phyloP scores from a whole-genome alignment of 164 flowering plant species.

The Tinospora cordifolia region DNA sequence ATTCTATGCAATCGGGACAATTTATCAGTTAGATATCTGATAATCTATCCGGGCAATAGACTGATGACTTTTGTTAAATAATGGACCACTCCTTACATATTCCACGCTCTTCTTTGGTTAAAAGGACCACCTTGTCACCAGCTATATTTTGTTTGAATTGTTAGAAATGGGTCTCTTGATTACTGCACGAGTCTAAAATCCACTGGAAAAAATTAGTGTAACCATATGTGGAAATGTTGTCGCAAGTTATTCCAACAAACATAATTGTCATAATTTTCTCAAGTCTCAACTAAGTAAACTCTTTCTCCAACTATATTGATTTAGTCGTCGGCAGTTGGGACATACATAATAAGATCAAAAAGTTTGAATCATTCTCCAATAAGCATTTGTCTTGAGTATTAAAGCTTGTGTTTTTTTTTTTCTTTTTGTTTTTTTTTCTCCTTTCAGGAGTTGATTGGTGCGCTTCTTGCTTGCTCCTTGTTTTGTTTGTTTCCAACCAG shows the following conservation, averaged over 20 bases:
- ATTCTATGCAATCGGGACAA: not conserved
- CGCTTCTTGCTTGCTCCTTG: slow-evolving; percentile 81
- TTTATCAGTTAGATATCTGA: not conserved
- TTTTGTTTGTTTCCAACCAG: slow-evolving; percentile 73
- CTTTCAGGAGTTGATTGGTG: slow-evolving; percentile 75
- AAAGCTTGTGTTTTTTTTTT: not conserved
- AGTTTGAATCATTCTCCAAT: not conserved
- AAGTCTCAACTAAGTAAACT: too few species aligned
- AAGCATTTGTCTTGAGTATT: not conserved
- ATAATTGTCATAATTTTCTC: not conserved
- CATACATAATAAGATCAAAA: too few species aligned
- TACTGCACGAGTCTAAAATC: too few species aligned
- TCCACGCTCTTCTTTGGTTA: not conserved
- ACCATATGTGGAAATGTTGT: not conserved
- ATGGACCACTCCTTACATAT: not conserved
- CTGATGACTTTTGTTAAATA: too few species aligned
- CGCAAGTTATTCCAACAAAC: not conserved
- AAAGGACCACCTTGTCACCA: too few species aligned
- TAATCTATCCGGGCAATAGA: not conserved
- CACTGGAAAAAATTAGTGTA: too few species aligned
- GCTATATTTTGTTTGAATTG: too few species aligned
- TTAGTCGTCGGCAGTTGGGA: too few species aligned
- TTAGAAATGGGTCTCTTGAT: too few species aligned
- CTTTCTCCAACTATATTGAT: too few species aligned
- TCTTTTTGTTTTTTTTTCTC: slow-evolving; percentile 9